Conservation (phyloP, 768 basidiomycete genomes). For the Macrolepiota albuminosa region DNA sequence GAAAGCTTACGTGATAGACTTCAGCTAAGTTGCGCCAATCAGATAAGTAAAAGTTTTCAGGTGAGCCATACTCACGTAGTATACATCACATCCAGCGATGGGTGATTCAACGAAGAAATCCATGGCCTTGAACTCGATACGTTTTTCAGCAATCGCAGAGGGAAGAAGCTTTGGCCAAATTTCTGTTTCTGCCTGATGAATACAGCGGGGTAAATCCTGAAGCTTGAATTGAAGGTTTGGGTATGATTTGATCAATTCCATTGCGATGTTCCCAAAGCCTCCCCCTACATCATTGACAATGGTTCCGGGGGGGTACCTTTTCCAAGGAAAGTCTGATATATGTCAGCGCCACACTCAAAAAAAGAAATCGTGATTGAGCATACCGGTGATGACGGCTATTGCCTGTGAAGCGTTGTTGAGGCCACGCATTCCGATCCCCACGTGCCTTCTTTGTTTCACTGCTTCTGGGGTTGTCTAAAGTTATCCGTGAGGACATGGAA, state of each 20-base stretch:
- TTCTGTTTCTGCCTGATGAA: neutral
- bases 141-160: neutral
- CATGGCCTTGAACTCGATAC: neutral
- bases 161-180: no score
- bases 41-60: neutral
- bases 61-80: neutral
- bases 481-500: no score
- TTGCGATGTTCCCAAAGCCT: no score
- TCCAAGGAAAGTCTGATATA: neutral
- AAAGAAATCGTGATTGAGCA: no score
- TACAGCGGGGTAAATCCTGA: no score
- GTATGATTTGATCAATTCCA: no score
- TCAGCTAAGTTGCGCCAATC: neutral
- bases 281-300: no score
- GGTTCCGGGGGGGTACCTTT: no score
- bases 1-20: neutral
- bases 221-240: no score
- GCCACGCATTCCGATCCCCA: no score
- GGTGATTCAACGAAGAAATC: neutral
- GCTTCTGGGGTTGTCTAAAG: no score
- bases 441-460: no score
- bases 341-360: neutral
- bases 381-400: neutral
- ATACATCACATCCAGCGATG: neutral
- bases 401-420: neutral